Conservation (phyloP, 2,329 filamentous ascomycete species). For the Scedosporium boydii region DNA sequence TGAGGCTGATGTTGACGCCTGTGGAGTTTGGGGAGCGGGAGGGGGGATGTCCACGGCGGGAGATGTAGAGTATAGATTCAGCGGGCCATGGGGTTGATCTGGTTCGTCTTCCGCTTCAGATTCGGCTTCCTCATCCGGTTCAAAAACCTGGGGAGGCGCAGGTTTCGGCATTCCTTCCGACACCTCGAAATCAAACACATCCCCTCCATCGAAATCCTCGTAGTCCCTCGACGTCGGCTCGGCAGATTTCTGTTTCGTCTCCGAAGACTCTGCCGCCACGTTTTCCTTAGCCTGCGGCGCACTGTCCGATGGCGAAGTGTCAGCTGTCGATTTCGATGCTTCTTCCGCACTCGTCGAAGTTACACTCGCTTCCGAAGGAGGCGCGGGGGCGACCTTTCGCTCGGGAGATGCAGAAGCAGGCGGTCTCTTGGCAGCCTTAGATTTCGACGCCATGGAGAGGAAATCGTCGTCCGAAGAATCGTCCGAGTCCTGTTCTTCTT, state of each 20-base stretch:
- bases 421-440: slow-evolving; percentile 18
- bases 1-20: not conserved
- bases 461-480: slow-evolving; percentile 31
- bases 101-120: not conserved
- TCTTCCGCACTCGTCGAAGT: not conserved
- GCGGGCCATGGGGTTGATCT: not conserved
- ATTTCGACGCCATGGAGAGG: slow-evolving; percentile 27
- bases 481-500: slow-evolving; percentile 2
- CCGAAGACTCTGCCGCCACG: not conserved
- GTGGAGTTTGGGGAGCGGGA: no score
- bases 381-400: slow-evolving; percentile 8
- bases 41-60: slow-evolving; percentile 2
- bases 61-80: slow-evolving; percentile 4
- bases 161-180: slow-evolving; percentile 1
- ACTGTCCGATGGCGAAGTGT: not conserved
- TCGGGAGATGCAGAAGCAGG: slow-evolving; percentile 8
- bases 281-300: not conserved
- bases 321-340: not conserved
- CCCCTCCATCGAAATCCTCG: not conserved
- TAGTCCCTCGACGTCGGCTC: not conserved
- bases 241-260: not conserved
- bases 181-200: slow-evolving; percentile 5
- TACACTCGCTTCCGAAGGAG: not conserved
- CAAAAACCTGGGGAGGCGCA: not conserved
- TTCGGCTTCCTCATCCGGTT: not conserved